A percentile compares a stretch with the other conserved stretches of the same genome.
These are phyloP conservation scores for Trichosporon faecale DNA, from an alignment of 1,284 basidiomycete species.

Conservation along the genomic window DNA sequence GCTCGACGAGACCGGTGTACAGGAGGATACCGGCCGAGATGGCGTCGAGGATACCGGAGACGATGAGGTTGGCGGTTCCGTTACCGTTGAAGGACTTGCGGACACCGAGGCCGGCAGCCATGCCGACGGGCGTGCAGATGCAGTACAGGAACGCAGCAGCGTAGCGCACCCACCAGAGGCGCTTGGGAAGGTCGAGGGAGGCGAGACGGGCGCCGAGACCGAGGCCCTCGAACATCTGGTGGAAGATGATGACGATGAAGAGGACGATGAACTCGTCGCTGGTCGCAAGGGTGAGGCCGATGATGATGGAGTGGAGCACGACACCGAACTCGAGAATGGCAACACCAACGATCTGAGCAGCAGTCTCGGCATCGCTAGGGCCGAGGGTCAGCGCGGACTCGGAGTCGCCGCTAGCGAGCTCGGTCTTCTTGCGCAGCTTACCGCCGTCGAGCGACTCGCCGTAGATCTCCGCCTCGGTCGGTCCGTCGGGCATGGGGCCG, in stretches of 20 bases:
- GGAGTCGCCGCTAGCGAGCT: background rate
- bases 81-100: constrained; percentile 76
- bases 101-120: constrained; percentile 81
- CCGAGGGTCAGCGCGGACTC: constrained; percentile 25
- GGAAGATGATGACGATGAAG: constrained; percentile 87
- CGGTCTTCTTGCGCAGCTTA: constrained; percentile 2
- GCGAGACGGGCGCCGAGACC: constrained; percentile 79
- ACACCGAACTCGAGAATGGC: constrained; percentile 71
- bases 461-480: background rate
- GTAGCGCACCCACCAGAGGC: constrained; percentile 63
- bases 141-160: constrained; percentile 68
- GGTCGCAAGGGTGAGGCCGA: constrained; percentile 90
- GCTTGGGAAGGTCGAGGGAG: constrained; percentile 62
- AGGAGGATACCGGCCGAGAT: constrained; percentile 82
- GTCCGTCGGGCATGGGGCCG: constrained; percentile 20
- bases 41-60: constrained; percentile 79
- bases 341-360: constrained; percentile 71
- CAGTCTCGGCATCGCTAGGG: constrained; percentile 36
- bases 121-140: constrained; percentile 62
- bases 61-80: constrained; percentile 68
- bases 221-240: constrained; percentile 89
- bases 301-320: constrained; percentile 77
- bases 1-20: constrained; percentile 85
- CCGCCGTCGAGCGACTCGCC: background rate
- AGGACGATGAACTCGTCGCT: constrained; percentile 74